Base-by-base conservation (phyloP, 768 basidiomycete genomes). In the Leccinum rimulosum region DNA sequence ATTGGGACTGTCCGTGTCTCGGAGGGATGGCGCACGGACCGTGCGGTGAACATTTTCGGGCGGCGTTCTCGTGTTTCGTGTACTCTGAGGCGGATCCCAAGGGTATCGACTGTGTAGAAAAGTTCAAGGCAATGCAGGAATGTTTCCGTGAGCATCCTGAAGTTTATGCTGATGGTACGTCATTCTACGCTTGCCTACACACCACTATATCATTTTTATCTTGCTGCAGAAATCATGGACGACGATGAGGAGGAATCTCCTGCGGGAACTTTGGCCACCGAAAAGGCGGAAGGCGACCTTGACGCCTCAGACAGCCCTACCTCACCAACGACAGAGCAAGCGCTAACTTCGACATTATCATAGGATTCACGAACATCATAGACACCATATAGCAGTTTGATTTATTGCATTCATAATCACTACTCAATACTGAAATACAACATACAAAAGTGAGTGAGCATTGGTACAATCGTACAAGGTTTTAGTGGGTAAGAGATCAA, bases 1-100 rank as follows among this genome's bases (percentile, higher is more conserved):
- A 99, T 77, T 99, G 97, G 97, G 97, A 98, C 71, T 99, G 97
- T 73, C 94, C 97, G 1, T 98, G 97, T 73, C 85, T 99, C 8
- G 97, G 97, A 33, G 97, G 97, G 52, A 98, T 99, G 97, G 96
- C 96, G 10, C 82, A 98, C 69, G 96, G 97, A 6, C 94, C 95
- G 10, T 99, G 97, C 68, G 97, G 97, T 9, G 80, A 82, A 61
- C 82, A 98, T 64, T 99, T 99, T 79, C 87, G 88, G 62, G 91
- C 88, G 61, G 96, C 97, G 1, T 99, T 99, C 76, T 93, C 93
- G 36, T 99, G 97, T 76, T 99, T 99, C 66, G 86, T 99, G 7
- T 87, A 84, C 74, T 95, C 93, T 12, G 94, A 97, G 70, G 83
- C 86, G 55, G 97, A 99, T 64, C 96, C 96, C 1, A 98, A 99